Conservation (phyloP, 2,329 filamentous ascomycete genomes). For the Orbilia quercus region DNA sequence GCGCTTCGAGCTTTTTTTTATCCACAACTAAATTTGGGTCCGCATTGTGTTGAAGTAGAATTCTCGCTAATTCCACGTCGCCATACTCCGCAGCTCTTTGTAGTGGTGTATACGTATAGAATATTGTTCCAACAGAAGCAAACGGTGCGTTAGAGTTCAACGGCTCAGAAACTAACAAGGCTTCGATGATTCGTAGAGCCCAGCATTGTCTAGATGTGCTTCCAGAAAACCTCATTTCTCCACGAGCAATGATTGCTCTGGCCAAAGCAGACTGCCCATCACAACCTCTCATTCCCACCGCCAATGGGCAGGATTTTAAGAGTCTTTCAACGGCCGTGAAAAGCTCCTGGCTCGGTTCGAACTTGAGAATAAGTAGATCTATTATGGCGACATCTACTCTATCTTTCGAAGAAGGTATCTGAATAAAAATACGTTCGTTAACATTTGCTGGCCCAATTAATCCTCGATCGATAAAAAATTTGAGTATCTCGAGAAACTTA, state of each 20-base stretch:
- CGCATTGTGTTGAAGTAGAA: neutral
- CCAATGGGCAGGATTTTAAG: neutral
- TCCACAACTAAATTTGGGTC: neutral
- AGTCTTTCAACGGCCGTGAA: neutral
- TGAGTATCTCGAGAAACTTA: neutral
- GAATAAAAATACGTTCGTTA: neutral
- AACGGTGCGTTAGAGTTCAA: no score
- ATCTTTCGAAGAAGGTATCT: neutral
- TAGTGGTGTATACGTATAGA: neutral
- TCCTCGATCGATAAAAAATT: neutral
- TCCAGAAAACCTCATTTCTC: neutral
- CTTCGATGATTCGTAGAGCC: slow-evolving; percentile 4
- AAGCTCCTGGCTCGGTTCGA: neutral
- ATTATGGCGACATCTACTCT: neutral
- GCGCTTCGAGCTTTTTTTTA: neutral
- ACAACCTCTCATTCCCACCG: neutral
- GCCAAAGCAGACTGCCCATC: neutral
- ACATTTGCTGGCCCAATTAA: slow-evolving; percentile 1
- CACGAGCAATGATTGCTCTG: neutral
- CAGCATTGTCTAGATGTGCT: neutral
- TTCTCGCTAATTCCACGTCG: neutral
- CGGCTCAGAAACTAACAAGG: no score
- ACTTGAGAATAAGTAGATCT: neutral
- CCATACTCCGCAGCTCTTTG: slow-evolving; percentile 3
- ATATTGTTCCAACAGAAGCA: neutral